Evolutionary conservation across 305 asterid genomes (phyloP).

Genomic region (Salvia sclarea): DNA sequence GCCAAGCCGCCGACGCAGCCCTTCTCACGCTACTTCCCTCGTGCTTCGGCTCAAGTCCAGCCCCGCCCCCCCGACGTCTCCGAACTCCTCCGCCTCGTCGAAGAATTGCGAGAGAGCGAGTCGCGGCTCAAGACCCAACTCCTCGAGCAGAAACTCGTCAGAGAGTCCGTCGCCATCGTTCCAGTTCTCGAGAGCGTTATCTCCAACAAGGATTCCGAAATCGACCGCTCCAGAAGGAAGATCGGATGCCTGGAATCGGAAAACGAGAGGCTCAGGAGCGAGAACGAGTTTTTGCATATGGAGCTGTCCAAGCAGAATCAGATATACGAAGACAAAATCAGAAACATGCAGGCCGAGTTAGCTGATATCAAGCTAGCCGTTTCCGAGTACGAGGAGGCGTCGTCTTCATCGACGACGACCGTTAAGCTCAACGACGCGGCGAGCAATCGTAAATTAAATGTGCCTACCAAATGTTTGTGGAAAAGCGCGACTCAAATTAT

Average conservation of each 20-base stretch:
- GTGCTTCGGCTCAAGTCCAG: slow-evolving; percentile 92
- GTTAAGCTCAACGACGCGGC: slow-evolving; percentile 36
- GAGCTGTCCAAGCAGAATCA: slow-evolving; percentile 63
- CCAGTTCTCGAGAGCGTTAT: slow-evolving; percentile 77
- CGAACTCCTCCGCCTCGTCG: slow-evolving; percentile 78
- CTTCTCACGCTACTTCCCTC: slow-evolving; percentile 83
- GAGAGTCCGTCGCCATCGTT: slow-evolving; percentile 69
- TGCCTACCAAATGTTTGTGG: slow-evolving; percentile 38
- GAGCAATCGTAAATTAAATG: slow-evolving; percentile 31
- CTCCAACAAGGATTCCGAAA: slow-evolving; percentile 55
- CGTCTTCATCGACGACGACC: slow-evolving; percentile 42
- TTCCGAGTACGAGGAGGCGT: slow-evolving; percentile 43
- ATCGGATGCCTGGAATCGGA: slow-evolving; percentile 79
- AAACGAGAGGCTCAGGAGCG: slow-evolving; percentile 70
- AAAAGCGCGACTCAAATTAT: slow-evolving; percentile 45
- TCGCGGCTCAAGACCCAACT: slow-evolving; percentile 74
- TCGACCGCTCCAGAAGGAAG: slow-evolving; percentile 53
- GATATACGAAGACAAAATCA: slow-evolving; percentile 58
- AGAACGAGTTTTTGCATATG: slow-evolving; percentile 71
- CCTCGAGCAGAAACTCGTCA: slow-evolving; percentile 69
- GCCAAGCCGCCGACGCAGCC: slow-evolving; percentile 40
- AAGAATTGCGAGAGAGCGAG: slow-evolving; percentile 76
- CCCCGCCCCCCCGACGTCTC: slow-evolving; percentile 87
- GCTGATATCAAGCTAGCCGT: slow-evolving; percentile 55
- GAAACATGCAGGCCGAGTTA: slow-evolving; percentile 62